Base-by-base conservation (phyloP, 2,329 filamentous ascomycete genomes). In the Talaromyces albobiverticillius region DNA sequence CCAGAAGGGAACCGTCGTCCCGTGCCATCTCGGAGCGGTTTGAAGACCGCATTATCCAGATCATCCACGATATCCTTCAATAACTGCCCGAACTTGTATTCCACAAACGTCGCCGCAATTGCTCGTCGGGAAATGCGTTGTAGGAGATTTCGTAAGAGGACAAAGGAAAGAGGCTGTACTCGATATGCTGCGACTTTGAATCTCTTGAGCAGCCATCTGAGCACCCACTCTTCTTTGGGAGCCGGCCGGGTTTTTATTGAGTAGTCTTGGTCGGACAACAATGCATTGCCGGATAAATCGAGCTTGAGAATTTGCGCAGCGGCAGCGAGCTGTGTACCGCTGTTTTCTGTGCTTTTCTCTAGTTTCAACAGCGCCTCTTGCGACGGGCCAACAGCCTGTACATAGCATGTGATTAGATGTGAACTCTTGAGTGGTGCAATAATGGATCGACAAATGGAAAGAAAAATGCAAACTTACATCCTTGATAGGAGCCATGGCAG, bases 41-140 rank as follows among this genome's bases (percentile, higher is more conserved):
- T 54, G 53, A 65, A 62, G 31, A 67, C 61, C 36, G 62, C 64
- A 36, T 68, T 64, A 45, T 66, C 64, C 59, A 75, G 59, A 48
- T 90, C 86, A 46, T 82, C 78, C 46, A 91, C 71, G 0, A 86
- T 82, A 61, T 83, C 81, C 61, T 86, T 83, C 40, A 95, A 67
- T 9, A 90, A 81, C 1, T 73, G 71, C 31, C 88, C 72, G 51
- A 95, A 89, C 43, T 83, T 80, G 54, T 86, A 79, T 55, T 91
- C 85, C 20, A 83, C 84, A 6, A 95, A 77, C 3, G 88, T 84
- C 55, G 85, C 84, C 8, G 89, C 88, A 22, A 89, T 76, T 10
- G 83, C 85, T 43, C 87, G 85, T 0, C 84, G 74, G 0, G 89
- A 86, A 16, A 93, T 82, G n/a, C 83, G 78, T 62, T 85, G 84